Conservation (phyloP, 179 eudicot genomes). For the Pouteria campechiana region DNA sequence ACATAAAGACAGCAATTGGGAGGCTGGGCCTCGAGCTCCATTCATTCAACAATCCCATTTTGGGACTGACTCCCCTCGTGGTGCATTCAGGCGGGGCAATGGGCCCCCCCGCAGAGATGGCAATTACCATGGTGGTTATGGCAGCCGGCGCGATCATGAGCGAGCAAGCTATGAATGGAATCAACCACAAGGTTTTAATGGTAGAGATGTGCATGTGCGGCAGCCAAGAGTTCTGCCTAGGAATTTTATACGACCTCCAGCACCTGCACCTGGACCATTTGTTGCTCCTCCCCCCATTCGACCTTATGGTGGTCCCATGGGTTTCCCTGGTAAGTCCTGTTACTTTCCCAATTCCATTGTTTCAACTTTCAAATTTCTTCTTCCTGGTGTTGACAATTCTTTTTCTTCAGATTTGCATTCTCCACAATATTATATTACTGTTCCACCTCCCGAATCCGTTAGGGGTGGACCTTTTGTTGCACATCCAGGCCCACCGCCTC, state of each 20-base stretch:
- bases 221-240: conserved; percentile 37
- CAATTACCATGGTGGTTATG: conserved; percentile 42
- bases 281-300: conserved; percentile 25
- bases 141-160: conserved; percentile 69
- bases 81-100: conserved; percentile 48
- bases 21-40: conserved; percentile 37
- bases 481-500: conserved; percentile 16
- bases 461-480: conserved; percentile 34
- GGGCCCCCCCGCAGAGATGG: conserved; percentile 66
- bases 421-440: conserved; percentile 21
- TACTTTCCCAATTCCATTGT: neutral
- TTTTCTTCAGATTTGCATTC: conserved; percentile 26
- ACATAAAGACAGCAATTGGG: conserved; percentile 26
- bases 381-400: neutral
- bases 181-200: conserved; percentile 43
- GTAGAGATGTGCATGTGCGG: conserved; percentile 53
- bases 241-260: conserved; percentile 32
- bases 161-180: conserved; percentile 77
- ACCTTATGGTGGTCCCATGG: conserved; percentile 37
- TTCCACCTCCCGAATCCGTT: conserved; percentile 25
- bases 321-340: conserved; percentile 47
- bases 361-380: neutral
- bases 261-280: conserved; percentile 35
- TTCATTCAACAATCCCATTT: conserved; percentile 27
- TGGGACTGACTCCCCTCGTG: conserved; percentile 49